Evolutionary conservation across 2,329 filamentous ascomycete genomes (phyloP), one percentile per base, ranked within the genome.

Genomic region (Monosporascus sp.): DNA sequence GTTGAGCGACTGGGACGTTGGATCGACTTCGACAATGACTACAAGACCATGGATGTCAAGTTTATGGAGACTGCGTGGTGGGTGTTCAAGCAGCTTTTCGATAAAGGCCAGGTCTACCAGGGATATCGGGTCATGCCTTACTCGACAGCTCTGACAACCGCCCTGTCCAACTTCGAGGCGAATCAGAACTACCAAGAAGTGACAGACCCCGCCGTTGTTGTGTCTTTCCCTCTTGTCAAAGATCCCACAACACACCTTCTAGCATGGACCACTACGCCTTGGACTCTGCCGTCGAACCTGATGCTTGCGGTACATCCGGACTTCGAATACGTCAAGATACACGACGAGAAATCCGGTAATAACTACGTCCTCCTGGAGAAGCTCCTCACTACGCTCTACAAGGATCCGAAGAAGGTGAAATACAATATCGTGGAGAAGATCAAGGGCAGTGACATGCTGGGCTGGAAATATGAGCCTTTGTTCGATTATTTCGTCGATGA

Each of bases 11-110:
- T 97, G 41, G 93, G 93, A 53, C 87, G 93, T 54, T 97, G 93
- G 93, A 94, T 97, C 64, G 93, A 97, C 72, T 97, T 97, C 63
- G 93, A 97, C 72, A 94, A 96, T 64, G 90, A 97, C 70, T 97
- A 96, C 78, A 96, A 96, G 87, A 96, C 90, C 37, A 96, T 97
- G 90, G 88, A 97, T 70, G 80, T 87, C n/a, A 86, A 78, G 20
- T 97, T 95, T 74, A 97, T 97, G 93, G 93, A 97, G 75, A 88
- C 88, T 0, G 85, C 89, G 60, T 97, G 93, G 93, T 97, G 93
- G 92, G 88, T 94, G 18, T 96, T 96, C 78, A 95, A 94, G 76
- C 85, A 93, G 68, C 79, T 97, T 24, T 95, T 90, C 69, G 89
- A 96, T 63, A 96, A 96, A 74, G 89, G 85, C 53, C 79, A 88